A percentile compares a stretch with the other conserved stretches of the same genome.
Conservation (phyloP, 495 filamentous ascomycete genomes). For the Aspergillus homomorphus region DNA sequence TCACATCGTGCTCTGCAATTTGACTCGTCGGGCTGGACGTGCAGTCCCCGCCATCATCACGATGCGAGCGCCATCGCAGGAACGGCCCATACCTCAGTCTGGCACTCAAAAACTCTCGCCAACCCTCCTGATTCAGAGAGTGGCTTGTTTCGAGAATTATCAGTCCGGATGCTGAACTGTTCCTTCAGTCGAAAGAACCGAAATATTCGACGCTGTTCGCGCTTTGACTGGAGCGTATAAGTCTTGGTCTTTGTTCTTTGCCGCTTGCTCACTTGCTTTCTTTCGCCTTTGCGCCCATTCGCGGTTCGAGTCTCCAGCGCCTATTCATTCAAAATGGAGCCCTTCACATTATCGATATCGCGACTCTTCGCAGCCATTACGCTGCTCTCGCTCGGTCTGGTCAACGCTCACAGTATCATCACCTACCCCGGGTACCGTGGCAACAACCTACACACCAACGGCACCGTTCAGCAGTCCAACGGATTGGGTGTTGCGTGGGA, state of each 20-base stretch:
- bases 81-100: slow-evolving; percentile 15
- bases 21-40: slow-evolving; percentile 31
- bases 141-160: slow-evolving; percentile 34
- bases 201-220: neutral
- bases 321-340: slow-evolving; percentile 22
- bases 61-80: slow-evolving; percentile 13
- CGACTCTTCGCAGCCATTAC: slow-evolving; percentile 48
- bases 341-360: slow-evolving; percentile 38
- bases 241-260: slow-evolving; percentile 8
- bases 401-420: slow-evolving; percentile 80
- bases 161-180: neutral
- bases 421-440: slow-evolving; percentile 93
- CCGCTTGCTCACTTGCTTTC: slow-evolving; percentile 12
- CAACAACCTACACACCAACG: slow-evolving; percentile 83
- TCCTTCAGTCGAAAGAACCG: neutral
- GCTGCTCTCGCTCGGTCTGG: slow-evolving; percentile 49
- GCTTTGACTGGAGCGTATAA: neutral
- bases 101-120: slow-evolving; percentile 39
- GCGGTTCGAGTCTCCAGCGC: slow-evolving; percentile 2
- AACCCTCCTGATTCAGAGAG: slow-evolving; percentile 27
- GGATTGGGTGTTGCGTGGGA: slow-evolving; percentile 47
- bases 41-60: slow-evolving; percentile 16
- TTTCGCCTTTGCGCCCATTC: slow-evolving; percentile 5
- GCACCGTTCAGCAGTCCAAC: slow-evolving; percentile 43
- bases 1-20: slow-evolving; percentile 35